A percentile compares a stretch with the other conserved stretches of the same genome.
Evolutionary conservation across 805 yeast genomes (phyloP).

Genomic region (Maudiozyma turicensis): DNA sequence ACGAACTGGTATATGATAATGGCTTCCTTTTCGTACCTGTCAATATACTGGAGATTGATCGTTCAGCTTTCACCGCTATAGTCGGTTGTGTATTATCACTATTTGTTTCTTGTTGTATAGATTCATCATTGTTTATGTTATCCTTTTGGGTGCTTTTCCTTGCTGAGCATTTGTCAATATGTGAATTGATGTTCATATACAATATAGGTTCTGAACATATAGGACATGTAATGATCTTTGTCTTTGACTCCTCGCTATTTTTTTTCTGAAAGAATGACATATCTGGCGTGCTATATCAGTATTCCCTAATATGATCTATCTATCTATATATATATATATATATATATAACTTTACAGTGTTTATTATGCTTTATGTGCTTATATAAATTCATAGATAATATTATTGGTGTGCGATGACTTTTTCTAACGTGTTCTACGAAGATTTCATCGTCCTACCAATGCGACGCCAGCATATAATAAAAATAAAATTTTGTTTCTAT

Average conservation of each 20-base stretch:
- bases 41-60: background rate
- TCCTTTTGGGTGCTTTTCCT: background rate
- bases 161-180: slow-evolving; percentile 23
- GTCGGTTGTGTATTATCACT: background rate
- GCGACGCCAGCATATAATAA: no score
- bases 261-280: slow-evolving; percentile 1
- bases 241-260: slow-evolving; percentile 3
- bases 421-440: no score
- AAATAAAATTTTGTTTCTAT: no score
- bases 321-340: background rate
- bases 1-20: background rate
- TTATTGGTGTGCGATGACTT: no score
- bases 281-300: background rate
- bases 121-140: background rate
- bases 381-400: no score
- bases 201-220: slow-evolving; percentile 21
- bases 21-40: background rate
- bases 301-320: background rate
- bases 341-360: no score
- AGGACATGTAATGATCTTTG: slow-evolving; percentile 26
- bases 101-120: background rate
- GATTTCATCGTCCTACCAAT: no score
- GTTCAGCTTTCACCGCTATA: background rate
- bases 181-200: slow-evolving; percentile 21
- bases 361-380: no score